Base-by-base conservation (phyloP, 2,329 filamentous ascomycete genomes). In the Colletotrichum spaethianum region DNA sequence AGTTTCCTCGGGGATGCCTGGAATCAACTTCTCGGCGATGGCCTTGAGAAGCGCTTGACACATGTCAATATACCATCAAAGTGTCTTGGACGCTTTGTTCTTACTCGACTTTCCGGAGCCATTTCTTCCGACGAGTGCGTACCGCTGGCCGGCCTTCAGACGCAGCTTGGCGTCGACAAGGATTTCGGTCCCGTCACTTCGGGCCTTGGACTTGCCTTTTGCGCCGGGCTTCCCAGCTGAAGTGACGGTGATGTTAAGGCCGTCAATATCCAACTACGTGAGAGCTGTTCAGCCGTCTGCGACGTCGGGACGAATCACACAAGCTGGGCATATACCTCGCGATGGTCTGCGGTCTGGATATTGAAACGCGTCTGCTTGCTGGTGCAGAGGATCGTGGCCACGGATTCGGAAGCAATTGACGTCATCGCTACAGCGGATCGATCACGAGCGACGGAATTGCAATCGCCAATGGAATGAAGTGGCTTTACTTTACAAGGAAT, bases 91-190 rank as follows among this genome's bases (percentile, higher is more conserved):
- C 4, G 33, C 36, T 48, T 46, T 48, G 31, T 18, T 78, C 87
- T 80, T 81, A 92, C 91, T 96, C 4, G 93, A 95, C 79, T 97
- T 97, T 7, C 94, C 94, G 2, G 91, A 93, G 0, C 94, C 94
- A 81, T 97, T 97, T 8, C 93, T 88, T 0, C 94, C 94, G 26
- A 96, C 86, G 1, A 97, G 84, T 0, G 93, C 94, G 84, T 97
- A 97, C 73, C 93, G 88, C 56, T 91, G 86, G 0, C 93, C 92
- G 61, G 91, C 89, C 75, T 96, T 93, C 3, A 97, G 83, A 31
- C 91, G 89, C 44, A 97, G 82, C 68, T 91, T 91, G 1, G 92
- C 93, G 79, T 93, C 90, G 12, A 85, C 85, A 3, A 97, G 85
- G 7, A 97, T 88, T 79, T 96, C 94, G n/a, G 86, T 81, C 12